Evolutionary conservation across 164 flowering plant species (phyloP).

Genomic region (Stephania yunnanensis): DNA sequence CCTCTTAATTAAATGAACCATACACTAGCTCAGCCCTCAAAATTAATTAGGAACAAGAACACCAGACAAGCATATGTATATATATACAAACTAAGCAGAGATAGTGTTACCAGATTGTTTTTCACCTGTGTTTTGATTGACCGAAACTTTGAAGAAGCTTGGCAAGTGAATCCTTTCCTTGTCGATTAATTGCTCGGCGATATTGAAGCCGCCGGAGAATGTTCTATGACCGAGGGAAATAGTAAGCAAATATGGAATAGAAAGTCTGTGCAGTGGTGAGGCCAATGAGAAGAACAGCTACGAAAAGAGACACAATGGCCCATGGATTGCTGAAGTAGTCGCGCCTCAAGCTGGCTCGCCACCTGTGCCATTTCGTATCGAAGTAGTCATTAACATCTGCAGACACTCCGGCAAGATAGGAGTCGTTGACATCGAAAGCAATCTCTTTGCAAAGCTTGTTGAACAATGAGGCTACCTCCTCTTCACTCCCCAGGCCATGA

Average conservation of each 20-base stretch:
- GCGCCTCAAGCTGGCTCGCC: slow-evolving; percentile 18
- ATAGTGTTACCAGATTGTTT: too few species aligned
- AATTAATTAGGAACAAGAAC: too few species aligned
- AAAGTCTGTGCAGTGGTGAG: slow-evolving; percentile 16
- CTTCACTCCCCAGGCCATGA: slow-evolving; percentile 21
- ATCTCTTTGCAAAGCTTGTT: slow-evolving; percentile 20
- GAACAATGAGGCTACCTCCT: slow-evolving; percentile 23
- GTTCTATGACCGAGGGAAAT: slow-evolving; percentile 2
- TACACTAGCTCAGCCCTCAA: too few species aligned
- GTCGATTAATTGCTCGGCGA: too few species aligned
- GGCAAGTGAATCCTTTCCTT: too few species aligned
- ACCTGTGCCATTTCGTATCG: slow-evolving; percentile 8
- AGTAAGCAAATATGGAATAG: slow-evolving; percentile 4
- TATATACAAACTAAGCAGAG: too few species aligned
- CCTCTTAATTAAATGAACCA: too few species aligned
- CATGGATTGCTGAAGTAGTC: slow-evolving; percentile 23
- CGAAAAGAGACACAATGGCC: slow-evolving; percentile 16
- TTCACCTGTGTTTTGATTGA: too few species aligned
- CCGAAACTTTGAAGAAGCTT: too few species aligned
- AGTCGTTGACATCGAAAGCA: slow-evolving; percentile 14
- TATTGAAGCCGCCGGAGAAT: too few species aligned
- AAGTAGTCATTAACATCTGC: neutral
- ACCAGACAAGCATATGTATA: too few species aligned
- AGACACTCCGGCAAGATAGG: slow-evolving; percentile 15
- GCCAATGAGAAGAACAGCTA: slow-evolving; percentile 14